These are phyloP conservation scores for Ganoderma lingzhi DNA, from an alignment of 1,284 basidiomycete species.

Conservation along the genomic window DNA sequence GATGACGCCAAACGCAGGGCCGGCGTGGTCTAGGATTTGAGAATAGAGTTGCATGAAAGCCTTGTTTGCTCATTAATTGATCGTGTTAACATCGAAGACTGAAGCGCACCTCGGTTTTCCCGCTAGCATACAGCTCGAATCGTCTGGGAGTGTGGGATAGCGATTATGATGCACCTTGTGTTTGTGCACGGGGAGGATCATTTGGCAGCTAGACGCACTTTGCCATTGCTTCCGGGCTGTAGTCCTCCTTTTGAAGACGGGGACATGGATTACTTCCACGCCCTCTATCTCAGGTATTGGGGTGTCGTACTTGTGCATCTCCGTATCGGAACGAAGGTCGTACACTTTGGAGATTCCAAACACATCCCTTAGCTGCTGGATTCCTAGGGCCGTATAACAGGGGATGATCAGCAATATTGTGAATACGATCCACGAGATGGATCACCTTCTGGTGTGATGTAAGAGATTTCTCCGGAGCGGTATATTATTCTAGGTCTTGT, in stretches of 20 bases:
- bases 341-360: conserved; percentile 73
- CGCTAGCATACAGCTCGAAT: conserved; percentile 80
- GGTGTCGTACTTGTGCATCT: conserved; percentile 75
- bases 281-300: conserved; percentile 70
- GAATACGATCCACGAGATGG: conserved; percentile 9
- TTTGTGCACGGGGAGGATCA: conserved; percentile 9
- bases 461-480: conserved; percentile 74
- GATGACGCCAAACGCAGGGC: conserved; percentile 67
- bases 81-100: conserved; percentile 10
- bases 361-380: conserved; percentile 55
- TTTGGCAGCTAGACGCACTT: conserved; percentile 62
- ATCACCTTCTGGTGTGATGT: conserved; percentile 70
- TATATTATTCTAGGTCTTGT: conserved; percentile 66
- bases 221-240: conserved; percentile 83
- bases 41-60: conserved; percentile 83
- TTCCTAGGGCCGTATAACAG: conserved; percentile 51
- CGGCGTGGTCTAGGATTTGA: conserved; percentile 79
- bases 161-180: conserved; percentile 30
- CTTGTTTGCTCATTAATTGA: conserved; percentile 45
- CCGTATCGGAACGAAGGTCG: conserved; percentile 79
- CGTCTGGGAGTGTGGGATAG: conserved; percentile 51
- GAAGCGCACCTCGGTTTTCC: conserved; percentile 70
- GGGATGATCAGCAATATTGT: background rate
- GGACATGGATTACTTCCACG: conserved; percentile 62
- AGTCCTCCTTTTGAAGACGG: conserved; percentile 80